Base-by-base conservation (phyloP, 2,329 filamentous ascomycete genomes). In the Myriosclerotinia scirpicola region DNA sequence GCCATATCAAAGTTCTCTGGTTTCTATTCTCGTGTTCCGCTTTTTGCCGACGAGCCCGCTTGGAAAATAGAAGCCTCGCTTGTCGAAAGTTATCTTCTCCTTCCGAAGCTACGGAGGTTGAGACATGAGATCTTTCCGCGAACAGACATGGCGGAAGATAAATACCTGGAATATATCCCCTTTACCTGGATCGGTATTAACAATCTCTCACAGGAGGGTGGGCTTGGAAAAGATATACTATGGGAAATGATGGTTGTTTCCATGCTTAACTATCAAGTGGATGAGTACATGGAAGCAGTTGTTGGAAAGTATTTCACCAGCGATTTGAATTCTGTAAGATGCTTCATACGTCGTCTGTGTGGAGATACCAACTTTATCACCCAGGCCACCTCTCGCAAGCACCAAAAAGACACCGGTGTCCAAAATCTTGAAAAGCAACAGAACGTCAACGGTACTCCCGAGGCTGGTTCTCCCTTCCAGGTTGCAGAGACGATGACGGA, bases 181-280 rank as follows among this genome's bases (percentile, higher is more conserved):
- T 59, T 30, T 9, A 59, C 38, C 20, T 46, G 40, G 40, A 30
- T 20, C 14, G n/a, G 38, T 5, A 22, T 11, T 30, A 26, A 14
- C 5, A 17, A 26, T 15, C 40, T 59, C 20, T 15, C 26, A 17
- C 22, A n/a, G 17, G 17, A 6, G 9, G 9, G 9, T 5, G 6
- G 5, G 3, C 14, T 42, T 11, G 38, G 12, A 22, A 26, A 15
- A 26, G 55, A 46, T 7, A 20, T 42, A 17, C 5, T 58, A 20
- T 58, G 36, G 36, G 54, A 58, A 9, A 58, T 58, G 34, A 58
- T 58, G n/a, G 5, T 20, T 5, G n/a, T 58, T 22, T 42, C 54
- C 30, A 58, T 58, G 36, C 36, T 58, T 14, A 42, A 44, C n/a
- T 46, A 22, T 46, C 55, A 46, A 30, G 38, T 46, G 20, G 55